Percentiles rank a stretch among this genome's conserved stretches.
Conservation (phyloP, 106 monocot genomes). For the Dactylorhiza incarnata region DNA sequence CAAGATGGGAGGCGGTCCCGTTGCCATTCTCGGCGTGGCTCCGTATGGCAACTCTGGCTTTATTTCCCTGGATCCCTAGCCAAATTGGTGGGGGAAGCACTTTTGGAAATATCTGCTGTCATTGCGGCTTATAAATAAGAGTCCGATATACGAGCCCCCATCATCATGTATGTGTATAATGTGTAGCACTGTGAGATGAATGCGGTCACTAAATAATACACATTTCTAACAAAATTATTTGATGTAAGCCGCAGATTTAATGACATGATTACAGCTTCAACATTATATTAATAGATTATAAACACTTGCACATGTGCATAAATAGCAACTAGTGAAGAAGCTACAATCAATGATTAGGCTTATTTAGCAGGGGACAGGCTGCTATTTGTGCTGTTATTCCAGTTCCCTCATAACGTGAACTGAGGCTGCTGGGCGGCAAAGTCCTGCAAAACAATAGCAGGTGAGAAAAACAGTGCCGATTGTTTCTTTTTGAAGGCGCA, state of each 20-base stretch:
- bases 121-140: no score
- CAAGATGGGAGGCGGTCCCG: no score
- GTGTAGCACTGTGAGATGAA: no score
- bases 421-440: neutral
- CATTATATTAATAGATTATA: neutral
- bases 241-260: neutral
- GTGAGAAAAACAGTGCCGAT: neutral
- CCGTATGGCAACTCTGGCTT: no score
- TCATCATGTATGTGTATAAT: no score
- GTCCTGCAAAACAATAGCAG: neutral
- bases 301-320: neutral
- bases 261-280: neutral
- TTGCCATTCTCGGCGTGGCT: no score
- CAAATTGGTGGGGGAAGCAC: no score
- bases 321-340: neutral
- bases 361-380: neutral
- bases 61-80: no score
- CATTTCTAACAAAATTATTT: neutral
- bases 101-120: no score
- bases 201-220: neutral
- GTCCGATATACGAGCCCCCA: no score
- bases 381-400: neutral
- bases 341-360: neutral
- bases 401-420: constrained; percentile 1
- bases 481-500: neutral